Base-by-base conservation (phyloP, 1,139 yeast species). In the Zygoascus sp. region DNA sequence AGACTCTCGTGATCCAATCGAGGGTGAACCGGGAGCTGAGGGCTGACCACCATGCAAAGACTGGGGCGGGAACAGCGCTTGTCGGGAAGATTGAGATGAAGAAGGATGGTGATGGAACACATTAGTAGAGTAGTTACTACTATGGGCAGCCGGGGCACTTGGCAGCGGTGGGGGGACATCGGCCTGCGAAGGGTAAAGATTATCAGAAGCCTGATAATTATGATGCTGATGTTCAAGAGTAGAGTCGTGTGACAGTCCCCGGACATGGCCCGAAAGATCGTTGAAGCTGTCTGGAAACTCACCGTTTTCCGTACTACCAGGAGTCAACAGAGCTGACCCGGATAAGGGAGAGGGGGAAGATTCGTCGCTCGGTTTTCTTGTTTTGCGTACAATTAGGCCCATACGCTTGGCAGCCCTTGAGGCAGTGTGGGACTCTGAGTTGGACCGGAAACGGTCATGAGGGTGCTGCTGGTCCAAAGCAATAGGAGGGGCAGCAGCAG, bases 401-500 rank as follows among this genome's bases (percentile, higher is more conserved):
- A 59, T 62, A 5, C 65, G 51, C 37, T 62, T 62, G 6, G 64
- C 62, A 0, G 88, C 83, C 45, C 81, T 75, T 1, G 80, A 69
- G 15, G 70, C 62, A 6, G 70, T 64, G 48, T 72, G 70, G 16
- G 79, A 73, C 48, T 78, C 84, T n/a, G 81, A 76, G 15, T 78
- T 72, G 49, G 81, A 77, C 53, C 81, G 72, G 6, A 79, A 67
- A 50, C 86, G 66, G 49, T 72, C 76, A 5, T 48, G 50, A 37
- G 49, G 53, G 19, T 38, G 48, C 10, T n/a, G 41, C 17, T 23
- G 45, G 17, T 21, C 45, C 11, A 36, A 35, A 37, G 23, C n/a
- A 1, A 44, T 19, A 15, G 34, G 30, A 9, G 44, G 28, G 17
- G 44, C 15, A 8, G 45, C 39, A 11, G 27, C 38, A 2, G 39